Conservation (phyloP, 163 green algal genomes). For the Chlorella variabilis region DNA sequence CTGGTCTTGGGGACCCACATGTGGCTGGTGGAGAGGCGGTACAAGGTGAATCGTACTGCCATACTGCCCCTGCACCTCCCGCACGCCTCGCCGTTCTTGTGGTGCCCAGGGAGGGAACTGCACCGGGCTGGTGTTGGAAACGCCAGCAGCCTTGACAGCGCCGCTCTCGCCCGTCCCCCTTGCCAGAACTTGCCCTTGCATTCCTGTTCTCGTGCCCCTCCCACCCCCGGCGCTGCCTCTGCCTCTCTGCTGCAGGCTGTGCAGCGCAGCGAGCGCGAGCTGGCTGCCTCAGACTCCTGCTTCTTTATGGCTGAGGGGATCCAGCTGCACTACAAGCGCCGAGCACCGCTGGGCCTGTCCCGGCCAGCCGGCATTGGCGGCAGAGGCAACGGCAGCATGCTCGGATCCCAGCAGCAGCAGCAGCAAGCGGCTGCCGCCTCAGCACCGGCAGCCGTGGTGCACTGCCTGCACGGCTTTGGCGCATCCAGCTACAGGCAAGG, state of each 20-base stretch:
- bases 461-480: conserved; percentile 91
- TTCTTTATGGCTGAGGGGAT: conserved; percentile 62
- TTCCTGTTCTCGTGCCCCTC: background rate
- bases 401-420: background rate
- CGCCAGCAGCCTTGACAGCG: too few relatives aligned
- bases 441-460: conserved; percentile 45
- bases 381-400: conserved; percentile 13
- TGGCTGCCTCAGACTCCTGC: conserved; percentile 67
- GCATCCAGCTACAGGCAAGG: conserved; percentile 80
- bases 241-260: conserved; percentile 44
- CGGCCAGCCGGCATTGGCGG: background rate
- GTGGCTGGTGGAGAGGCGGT: conserved; percentile 40
- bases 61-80: too few relatives aligned
- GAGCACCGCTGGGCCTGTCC: background rate
- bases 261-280: conserved; percentile 56
- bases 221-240: too few relatives aligned
- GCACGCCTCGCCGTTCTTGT: too few relatives aligned
- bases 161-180: background rate
- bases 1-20: background rate
- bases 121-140: too few relatives aligned
- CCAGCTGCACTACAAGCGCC: conserved; percentile 69
- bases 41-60: conserved; percentile 13
- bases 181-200: background rate
- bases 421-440: background rate
- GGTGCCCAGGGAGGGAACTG: too few relatives aligned